Base-by-base conservation (phyloP, 139 green algal species). In the Chlorella sorokiniana region DNA sequence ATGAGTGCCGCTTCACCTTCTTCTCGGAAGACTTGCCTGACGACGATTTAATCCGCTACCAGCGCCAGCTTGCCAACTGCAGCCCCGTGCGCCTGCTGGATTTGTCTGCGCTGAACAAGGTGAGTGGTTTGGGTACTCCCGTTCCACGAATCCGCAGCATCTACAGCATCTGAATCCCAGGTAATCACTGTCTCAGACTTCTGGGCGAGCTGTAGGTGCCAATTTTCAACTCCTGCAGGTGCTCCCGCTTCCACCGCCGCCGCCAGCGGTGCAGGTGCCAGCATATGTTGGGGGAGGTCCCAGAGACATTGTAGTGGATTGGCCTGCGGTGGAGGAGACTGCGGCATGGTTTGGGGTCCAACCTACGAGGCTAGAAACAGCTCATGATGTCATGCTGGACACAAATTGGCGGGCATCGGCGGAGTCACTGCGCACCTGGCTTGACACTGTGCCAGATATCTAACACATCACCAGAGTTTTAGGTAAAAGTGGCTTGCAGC, bases 301-400 rank as follows among this genome's bases (percentile, higher is more conserved):
- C 22, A 68, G 89, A 3, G 93, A 96, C 71, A 67, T 81, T 1
- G 81, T 95, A 11, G 87, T 96, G 56, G 92, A 96, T 69, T 63
- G 81, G 52, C 52, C 69, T 23, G 88, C 86, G 33, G 72, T 92
- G 27, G 23, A 88, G 67, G 91, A 92, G 84, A 73, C 63, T 40
- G 90, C 83, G 64, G 72, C 45, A 1, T 89, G 87, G 74, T 95
- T 90, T 76, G 74, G 82, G 29, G 86, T 85, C 10, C 22, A 69
- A 25, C 84, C 88, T 0, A 63, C 92, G 9, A 70, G 95, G n/a
- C 81, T 96, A 59, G 42, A 78, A 27, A 85, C 93, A 64, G 94
- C 92, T 11, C 95, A 98, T 71, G 95, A 98, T 83, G 76, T 91
- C 37, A 98, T 98, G 95, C 88, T 98, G 74, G 94, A 97, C 82